Percentiles rank a stretch among this genome's conserved stretches.
phyloP scores from a whole-genome alignment of 495 filamentous ascomycete species.

The Penicillium lagena region DNA sequence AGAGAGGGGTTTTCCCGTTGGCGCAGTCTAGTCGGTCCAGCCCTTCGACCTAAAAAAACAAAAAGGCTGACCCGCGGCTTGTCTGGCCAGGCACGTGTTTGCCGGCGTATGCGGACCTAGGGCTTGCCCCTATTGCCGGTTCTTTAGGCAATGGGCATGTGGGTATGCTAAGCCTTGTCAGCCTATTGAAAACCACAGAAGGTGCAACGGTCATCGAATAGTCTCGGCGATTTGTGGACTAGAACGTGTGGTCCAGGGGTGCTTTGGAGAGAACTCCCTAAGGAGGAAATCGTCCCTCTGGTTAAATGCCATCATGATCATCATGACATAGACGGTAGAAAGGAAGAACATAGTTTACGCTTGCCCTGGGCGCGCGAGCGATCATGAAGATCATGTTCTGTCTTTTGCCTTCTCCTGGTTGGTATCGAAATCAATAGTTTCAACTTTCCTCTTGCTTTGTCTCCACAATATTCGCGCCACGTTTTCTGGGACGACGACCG shows the following conservation, averaged over 20 bases:
- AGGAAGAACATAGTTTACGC: too few relatives aligned
- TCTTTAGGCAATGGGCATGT: too few relatives aligned
- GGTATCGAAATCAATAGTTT: not conserved
- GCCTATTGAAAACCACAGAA: not conserved
- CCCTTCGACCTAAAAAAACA: not conserved
- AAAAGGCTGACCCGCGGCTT: not conserved
- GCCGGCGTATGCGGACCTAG: conserved; percentile 14
- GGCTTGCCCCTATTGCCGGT: not conserved
- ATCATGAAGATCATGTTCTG: too few relatives aligned
- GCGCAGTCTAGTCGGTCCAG: too few relatives aligned
- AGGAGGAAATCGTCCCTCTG: too few relatives aligned
- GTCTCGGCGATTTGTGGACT: not conserved
- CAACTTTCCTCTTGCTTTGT: not conserved
- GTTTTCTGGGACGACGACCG: not conserved
- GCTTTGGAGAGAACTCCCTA: too few relatives aligned
- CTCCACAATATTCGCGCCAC: not conserved
- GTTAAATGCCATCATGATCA: too few relatives aligned
- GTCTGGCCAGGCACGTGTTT: conserved; percentile 14
- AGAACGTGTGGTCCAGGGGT: too few relatives aligned
- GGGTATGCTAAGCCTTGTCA: not conserved
- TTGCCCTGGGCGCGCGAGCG: too few relatives aligned
- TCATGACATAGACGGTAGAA: too few relatives aligned
- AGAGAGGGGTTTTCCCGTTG: conserved; percentile 1
- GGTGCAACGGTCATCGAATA: not conserved
- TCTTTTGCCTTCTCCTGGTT: too few relatives aligned